Evolutionary conservation across 306 rosid species (phyloP), one percentile per base, ranked within the genome.

Genomic region (Castanea sativa): DNA sequence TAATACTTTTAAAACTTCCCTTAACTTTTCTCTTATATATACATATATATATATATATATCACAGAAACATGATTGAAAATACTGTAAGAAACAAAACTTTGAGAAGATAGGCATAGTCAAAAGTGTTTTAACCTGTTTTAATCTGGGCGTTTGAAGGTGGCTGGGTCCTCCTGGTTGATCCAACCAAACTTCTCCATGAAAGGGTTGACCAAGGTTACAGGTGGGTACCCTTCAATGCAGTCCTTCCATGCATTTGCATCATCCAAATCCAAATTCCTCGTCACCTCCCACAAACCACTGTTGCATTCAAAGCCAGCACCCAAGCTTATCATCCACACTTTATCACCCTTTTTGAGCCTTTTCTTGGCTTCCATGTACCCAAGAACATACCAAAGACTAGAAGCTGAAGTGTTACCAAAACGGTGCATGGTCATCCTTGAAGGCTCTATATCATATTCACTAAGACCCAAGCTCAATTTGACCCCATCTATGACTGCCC

Each of bases 261-360:
- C 87, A 6, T 19, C 85, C 27, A 89, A 72, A 6, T 19, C 86
- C 32, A 89, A 72, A 55, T 94, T 96, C 75, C 84, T 88, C 89
- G 86, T 72, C 21, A 92, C 96, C 84, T 94, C 94, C 92, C 95
- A 90, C 80, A 89, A 73, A 73, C 98, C 90, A 77, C 98, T 94
- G 41, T 91, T 89, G 86, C 98, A 94, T 87, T 94, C 91, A 85
- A 94, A 94, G 52, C 98, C 98, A 55, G 94, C 93, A 51, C 98
- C 98, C 81, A 94, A 94, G 79, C 98, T 90, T 84, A 94, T 94
- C 98, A 94, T 94, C 81, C 92, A 23, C 0, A 94, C 83, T 5
- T 76, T 89, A 21, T 88, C 91, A 0, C 91, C 93, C 35, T 79
- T 90, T 75, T 88, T 89, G 41, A 94, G 82, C 83, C 98, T 89